Evolutionary conservation across 106 monocot genomes (phyloP), one percentile per base, ranked within the genome.

Genomic region (Chionographis japonica): DNA sequence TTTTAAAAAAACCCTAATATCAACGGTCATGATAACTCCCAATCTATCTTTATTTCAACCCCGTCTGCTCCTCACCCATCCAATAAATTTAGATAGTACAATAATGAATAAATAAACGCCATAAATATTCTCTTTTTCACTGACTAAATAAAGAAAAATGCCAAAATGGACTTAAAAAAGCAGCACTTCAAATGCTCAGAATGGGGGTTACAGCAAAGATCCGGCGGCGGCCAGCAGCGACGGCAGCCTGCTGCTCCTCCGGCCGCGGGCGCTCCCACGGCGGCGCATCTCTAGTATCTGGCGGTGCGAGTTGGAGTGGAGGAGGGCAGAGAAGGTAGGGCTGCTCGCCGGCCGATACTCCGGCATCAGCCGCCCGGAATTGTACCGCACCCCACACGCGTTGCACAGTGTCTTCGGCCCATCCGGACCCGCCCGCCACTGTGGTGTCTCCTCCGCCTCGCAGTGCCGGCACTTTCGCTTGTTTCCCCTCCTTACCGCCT

Each of bases 391-490:
- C 8, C 83, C 83, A 70, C 83, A 83, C 2, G 83, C 83, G 61
- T 83, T 83, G 74, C 83, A 73, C 36, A 89, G 89, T 65, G 89
- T 89, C 71, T 85, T 89, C 19, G 88, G 88, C 4, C 88, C 88
- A 9, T 78, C 75, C 62, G 88, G 88, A 61, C 88, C 84, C 13
- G 77, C 72, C 53, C 88, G 51, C 88, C 88, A 88, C 81, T 88
- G 88, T 58, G 88, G 88, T 50, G 84, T 88, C 66, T 81, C 76
- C 73, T 78, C 84, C 62, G 77, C 54, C 61, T 61, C 78, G 78
- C 88, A 84, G 73, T 84, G 84, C 69, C 56, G 43, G 58, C 88
- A 88, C 75, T 61, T 71, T 72, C 75, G 67, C 67, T 38, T 36
- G 58, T 63, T 52, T 65, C 3, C 36, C 42, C 15, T 8, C 52